These are phyloP conservation scores for Pythium volutum DNA, from an alignment of 352 stramenopile genomes.

Conservation along the genomic window DNA sequence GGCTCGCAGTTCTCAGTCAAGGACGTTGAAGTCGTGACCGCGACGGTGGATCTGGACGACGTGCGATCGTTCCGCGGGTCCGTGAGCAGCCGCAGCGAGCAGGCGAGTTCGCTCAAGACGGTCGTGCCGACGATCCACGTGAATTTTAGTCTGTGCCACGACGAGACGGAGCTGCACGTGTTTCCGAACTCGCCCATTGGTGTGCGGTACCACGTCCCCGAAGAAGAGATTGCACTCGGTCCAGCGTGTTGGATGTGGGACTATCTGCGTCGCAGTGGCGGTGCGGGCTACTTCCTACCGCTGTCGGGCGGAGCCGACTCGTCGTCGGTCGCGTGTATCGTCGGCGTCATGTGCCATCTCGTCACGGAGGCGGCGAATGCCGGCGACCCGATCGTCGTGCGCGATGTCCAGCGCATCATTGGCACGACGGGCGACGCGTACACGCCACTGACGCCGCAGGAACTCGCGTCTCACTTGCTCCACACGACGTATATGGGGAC, in stretches of 20 bases:
- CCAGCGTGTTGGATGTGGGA: conserved; percentile 99
- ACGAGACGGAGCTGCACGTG: conserved; percentile 37
- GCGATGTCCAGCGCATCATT: conserved; percentile 85
- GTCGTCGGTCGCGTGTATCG: conserved; percentile 94
- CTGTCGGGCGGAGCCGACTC: conserved; percentile 97
- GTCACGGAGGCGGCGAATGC: conserved; percentile 85
- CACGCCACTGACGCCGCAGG: conserved; percentile 63
- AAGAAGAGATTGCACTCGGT: conserved; percentile 97
- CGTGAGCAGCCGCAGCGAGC: conserved; percentile 92
- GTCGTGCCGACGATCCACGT: conserved; percentile 72
- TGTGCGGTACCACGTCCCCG: conserved; percentile 81
- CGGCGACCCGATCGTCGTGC: conserved; percentile 74
- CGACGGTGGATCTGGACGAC: conserved; percentile 97
- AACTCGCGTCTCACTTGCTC: conserved; percentile 92
- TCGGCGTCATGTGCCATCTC: conserved; percentile 97
- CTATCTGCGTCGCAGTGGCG: conserved; percentile 92
- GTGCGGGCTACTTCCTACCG: conserved; percentile 94
- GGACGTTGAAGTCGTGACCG: conserved; percentile 96
- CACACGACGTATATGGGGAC: conserved; percentile 99
- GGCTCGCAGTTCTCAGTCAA: conserved; percentile 95
- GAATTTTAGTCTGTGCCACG: conserved; percentile 71
- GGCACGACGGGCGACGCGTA: conserved; percentile 55
- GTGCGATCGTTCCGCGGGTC: conserved; percentile 95
- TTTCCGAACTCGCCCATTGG: conserved; percentile 44
- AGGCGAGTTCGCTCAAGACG: conserved; percentile 82